Base-by-base conservation (phyloP, 345 rosid species). In the Alliaria petiolata region DNA sequence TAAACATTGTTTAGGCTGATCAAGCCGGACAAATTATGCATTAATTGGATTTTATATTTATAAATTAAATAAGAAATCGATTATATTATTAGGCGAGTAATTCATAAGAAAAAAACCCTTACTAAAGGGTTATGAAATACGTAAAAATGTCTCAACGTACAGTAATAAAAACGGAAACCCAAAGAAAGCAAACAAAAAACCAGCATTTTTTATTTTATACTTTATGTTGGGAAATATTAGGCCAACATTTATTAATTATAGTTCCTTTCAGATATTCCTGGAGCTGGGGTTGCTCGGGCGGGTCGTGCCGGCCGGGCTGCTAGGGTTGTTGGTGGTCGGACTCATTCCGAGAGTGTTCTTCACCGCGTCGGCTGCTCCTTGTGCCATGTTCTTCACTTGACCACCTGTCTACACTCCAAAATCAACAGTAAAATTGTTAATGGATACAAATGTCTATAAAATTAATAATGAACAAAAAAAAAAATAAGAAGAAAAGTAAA, bases 331-430 rank as follows among this genome's bases (percentile, higher is more conserved):
- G 50, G 60, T 56, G 50, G 60, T 1, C 7, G 71, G 61, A 22
- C 69, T 79, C 81, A 83, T 81, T n/a, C 86, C 86, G 15, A 83
- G 76, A 43, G 81, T 78, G 67, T 52, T 78, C 60, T 81, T 83
- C 70, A 83, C 84, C 13, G 78, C 81, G 1, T 83, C 84, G 17
- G 84, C 81, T 67, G 86, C 83, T 76, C 81, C 86, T 6, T 81
- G 81, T 17, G 86, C 86, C 84, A 81, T 83, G 31, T 70, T 52
- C 72, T 78, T 83, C 64, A 78, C 76, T 67, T 82, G 85, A 59
- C 76, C 80, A 33, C 85, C 87, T 2, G 85, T 82, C 84, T 84
- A 55, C 59, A 72, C 63, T 28, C 72, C 78, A 25, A 42, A 52
- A 44, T 16, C 28, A 34, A 16, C 7, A 20, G 16, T n/a, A 31